Base-by-base conservation (phyloP, 805 yeast genomes). In the Dipodascopsis uninucleata region DNA sequence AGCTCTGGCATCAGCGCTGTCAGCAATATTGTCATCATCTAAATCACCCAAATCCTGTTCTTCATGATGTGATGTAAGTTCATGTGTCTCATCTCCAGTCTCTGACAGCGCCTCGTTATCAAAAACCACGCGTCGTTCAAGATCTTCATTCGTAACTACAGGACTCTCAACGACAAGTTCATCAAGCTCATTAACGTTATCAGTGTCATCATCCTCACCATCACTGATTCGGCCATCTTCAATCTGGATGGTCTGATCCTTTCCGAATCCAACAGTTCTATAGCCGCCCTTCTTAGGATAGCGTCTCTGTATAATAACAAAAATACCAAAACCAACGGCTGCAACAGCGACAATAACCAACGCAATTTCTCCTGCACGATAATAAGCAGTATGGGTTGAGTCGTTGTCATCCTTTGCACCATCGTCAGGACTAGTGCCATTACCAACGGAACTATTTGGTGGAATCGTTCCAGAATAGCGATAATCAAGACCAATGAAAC, bases 331-430 rank as follows among this genome's bases (percentile, higher is more conserved):
- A 8, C 46, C 53, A 24, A 41, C 14, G 5, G 55, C 39, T 2
- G 61, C 53, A 1, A 63, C 44, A 3, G 65, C 28, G 25, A 68
- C 66, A 3, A 67, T 58, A 3, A 62, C 51, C n/a, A 68, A 56
- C 0, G 71, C 70, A 2, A 58, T 54, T 17, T 53, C 58, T 4
- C 72, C 70, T 1, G 72, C 71, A 31, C 60, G 56, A 45, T 58
- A 62, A 45, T 68, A 68, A 1, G 71, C 70, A 31, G 49, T 48
- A 52, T 61, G 55, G 33, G 59, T 62, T 3, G 71, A 69, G 6
- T 62, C 64, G 8, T 53, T 53, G 4, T 36, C 49, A 23, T 32
- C 46, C 31, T 24, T 34, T 16, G 28, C 14, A 14, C 28, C 40
- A 20, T 56, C 57, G 22, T 23, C 36, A 3, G 46, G 36, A 7